Conservation (phyloP, 176 grass and related monocot species). For the Eragrostis curvula region DNA sequence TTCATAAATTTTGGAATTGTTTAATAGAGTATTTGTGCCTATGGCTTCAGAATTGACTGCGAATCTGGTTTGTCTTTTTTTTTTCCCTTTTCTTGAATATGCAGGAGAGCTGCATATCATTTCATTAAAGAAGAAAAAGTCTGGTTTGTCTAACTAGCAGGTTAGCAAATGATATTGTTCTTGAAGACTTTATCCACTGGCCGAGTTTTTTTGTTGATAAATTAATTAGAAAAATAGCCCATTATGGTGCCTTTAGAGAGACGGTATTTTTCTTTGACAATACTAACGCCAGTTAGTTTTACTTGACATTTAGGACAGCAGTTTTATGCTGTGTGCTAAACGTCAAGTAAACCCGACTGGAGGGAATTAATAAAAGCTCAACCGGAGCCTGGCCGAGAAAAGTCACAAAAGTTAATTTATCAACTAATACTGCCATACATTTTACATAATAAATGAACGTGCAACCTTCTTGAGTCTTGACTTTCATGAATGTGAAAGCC, state of each 20-base stretch:
- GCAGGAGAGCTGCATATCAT: too few species aligned
- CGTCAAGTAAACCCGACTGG: not conserved
- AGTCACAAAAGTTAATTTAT: not conserved
- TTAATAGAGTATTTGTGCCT: slow-evolving; percentile 18
- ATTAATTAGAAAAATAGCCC: too few species aligned
- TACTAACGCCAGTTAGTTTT: not conserved
- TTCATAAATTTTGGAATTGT: slow-evolving; percentile 13
- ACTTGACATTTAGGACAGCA: not conserved
- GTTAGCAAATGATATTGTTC: slow-evolving; percentile 5
- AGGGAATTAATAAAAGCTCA: too few species aligned
- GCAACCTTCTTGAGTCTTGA: not conserved
- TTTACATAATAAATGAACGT: slow-evolving; percentile 19
- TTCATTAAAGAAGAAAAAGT: not conserved
- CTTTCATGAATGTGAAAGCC: slow-evolving; percentile 6
- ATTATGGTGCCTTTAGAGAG: not conserved
- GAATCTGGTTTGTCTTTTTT: slow-evolving; percentile 4
- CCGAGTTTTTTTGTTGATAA: too few species aligned
- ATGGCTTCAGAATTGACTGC: not conserved
- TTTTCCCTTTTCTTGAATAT: too few species aligned
- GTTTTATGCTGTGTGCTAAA: too few species aligned
- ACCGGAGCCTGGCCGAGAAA: too few species aligned
- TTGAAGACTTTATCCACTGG: slow-evolving; percentile 19
- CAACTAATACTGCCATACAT: not conserved
- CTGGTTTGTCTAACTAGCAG: not conserved
- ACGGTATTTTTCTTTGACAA: slow-evolving; percentile 19